A percentile compares a stretch with the other conserved stretches of the same genome.
Evolutionary conservation across 176 grass and related monocot species (phyloP).

Genomic region (Triticum turgidum): DNA sequence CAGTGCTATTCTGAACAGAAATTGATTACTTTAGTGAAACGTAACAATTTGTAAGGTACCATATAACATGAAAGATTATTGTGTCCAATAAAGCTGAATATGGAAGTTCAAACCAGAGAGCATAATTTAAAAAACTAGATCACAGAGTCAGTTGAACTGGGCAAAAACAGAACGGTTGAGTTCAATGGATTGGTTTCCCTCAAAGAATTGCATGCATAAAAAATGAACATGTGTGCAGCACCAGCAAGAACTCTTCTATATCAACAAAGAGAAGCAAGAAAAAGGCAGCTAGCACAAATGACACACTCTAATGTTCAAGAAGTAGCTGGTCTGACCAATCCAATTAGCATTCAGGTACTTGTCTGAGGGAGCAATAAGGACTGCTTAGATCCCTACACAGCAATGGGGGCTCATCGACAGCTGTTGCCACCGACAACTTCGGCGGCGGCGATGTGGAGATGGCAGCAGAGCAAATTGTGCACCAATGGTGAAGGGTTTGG

Average conservation of each 20-base stretch:
- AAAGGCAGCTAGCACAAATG: background rate
- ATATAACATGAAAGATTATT: conserved; percentile 1
- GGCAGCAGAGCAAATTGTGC: background rate
- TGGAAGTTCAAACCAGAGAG: background rate
- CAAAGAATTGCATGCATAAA: background rate
- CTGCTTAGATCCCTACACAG: background rate
- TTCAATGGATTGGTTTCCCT: background rate
- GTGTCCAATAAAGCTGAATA: conserved; percentile 1
- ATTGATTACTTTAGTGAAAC: background rate
- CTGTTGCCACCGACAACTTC: background rate
- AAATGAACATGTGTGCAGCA: conserved; percentile 3
- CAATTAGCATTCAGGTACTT: background rate
- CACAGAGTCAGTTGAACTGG: background rate
- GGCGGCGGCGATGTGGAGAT: background rate
- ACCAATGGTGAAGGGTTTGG: background rate
- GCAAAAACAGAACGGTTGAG: background rate
- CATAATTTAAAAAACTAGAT: background rate
- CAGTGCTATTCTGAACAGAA: background rate
- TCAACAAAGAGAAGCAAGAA: background rate
- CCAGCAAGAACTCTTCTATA: background rate
- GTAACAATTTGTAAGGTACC: background rate
- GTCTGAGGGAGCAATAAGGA: background rate
- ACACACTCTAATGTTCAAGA: background rate
- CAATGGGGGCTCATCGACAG: background rate
- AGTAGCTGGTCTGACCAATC: background rate